These are phyloP conservation scores for Tulasnella sp. DNA, from an alignment of 768 basidiomycete genomes.

Conservation along the genomic window DNA sequence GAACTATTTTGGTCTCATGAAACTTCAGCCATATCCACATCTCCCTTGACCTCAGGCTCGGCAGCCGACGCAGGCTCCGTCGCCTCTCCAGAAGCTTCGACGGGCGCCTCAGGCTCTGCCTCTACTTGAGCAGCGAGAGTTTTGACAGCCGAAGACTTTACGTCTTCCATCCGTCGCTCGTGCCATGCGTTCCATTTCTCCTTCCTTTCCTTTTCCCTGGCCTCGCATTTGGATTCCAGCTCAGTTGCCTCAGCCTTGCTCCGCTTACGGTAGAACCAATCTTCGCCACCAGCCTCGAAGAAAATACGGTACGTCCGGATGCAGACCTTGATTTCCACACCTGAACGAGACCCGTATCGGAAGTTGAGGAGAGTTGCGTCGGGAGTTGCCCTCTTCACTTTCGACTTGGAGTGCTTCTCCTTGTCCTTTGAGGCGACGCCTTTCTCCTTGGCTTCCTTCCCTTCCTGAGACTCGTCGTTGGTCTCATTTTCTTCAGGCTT, in stretches of 20 bases:
- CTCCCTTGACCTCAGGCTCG: not conserved
- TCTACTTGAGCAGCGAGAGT: not conserved
- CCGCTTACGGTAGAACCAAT: slow-evolving; percentile 20
- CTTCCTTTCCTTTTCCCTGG: not conserved
- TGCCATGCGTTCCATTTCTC: not conserved
- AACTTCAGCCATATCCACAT: not conserved
- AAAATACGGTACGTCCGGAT: slow-evolving; percentile 59
- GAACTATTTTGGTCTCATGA: not conserved
- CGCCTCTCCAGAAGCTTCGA: not conserved
- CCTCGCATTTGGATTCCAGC: not conserved
- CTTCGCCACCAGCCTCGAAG: slow-evolving; percentile 48
- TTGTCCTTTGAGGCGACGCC: not conserved
- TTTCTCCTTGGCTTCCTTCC: not conserved
- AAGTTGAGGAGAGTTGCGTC: not conserved
- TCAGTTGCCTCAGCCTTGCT: not conserved
- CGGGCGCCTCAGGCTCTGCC: not conserved
- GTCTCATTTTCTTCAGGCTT: not conserved
- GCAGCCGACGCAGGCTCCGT: not conserved
- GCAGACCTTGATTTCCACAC: slow-evolving; percentile 76
- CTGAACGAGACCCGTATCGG: slow-evolving; percentile 29
- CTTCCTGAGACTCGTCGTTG: not conserved
- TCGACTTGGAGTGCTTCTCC: not conserved
- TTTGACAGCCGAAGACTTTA: not conserved
- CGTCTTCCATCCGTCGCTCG: not conserved
- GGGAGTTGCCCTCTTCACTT: not conserved